Conservation (phyloP, 2,329 filamentous ascomycete species). For the Fusarium continuum region DNA sequence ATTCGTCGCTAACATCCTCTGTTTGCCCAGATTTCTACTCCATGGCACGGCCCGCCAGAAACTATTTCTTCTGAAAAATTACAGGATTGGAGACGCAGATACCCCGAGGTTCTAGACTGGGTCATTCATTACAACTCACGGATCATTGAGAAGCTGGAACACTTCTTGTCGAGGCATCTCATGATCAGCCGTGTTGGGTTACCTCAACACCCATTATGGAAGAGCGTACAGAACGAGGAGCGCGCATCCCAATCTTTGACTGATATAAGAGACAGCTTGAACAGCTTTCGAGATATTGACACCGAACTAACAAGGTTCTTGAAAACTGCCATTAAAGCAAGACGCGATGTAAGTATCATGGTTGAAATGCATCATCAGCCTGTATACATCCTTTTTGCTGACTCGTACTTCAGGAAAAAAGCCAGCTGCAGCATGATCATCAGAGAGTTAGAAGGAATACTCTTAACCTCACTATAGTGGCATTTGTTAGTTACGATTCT, state of each 20-base stretch:
- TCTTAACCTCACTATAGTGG: neutral
- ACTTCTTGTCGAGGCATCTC: neutral
- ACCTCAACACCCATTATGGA: neutral
- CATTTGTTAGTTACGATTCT: neutral
- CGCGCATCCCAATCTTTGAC: neutral
- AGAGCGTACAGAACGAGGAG: neutral
- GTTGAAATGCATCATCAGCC: no score
- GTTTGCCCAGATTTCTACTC: neutral
- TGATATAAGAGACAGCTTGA: neutral
- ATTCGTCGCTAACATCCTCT: neutral
- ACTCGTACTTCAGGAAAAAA: neutral
- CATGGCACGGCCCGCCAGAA: neutral
- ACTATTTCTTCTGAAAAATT: neutral
- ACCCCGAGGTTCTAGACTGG: neutral
- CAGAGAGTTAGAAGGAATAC: neutral
- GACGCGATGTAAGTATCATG: neutral
- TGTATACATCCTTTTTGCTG: no score
- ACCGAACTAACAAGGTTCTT: neutral
- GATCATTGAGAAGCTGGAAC: neutral
- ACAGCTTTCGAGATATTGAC: neutral
- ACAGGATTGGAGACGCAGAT: neutral
- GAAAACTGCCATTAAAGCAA: neutral
- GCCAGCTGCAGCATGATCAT: neutral
- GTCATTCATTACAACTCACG: neutral
- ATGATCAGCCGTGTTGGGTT: neutral